A percentile compares a stretch with the other conserved stretches of the same genome.
phyloP scores from a whole-genome alignment of 352 stramenopile species.

The Phytopythium chamaehyphon region DNA sequence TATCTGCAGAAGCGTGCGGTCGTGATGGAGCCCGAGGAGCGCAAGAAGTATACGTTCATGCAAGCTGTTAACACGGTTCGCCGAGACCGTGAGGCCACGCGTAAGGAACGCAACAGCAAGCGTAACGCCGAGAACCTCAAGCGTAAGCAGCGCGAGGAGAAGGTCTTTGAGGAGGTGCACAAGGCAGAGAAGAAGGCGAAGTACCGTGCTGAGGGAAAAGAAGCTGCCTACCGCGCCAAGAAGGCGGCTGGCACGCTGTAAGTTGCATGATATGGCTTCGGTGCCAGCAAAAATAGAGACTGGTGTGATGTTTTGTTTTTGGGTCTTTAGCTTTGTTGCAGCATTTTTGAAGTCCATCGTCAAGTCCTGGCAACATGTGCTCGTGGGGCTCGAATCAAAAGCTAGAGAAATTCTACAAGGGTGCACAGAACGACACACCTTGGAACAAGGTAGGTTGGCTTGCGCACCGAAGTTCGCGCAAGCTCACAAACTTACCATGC shows the following conservation, averaged over 20 bases:
- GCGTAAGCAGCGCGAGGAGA: conserved; percentile 90
- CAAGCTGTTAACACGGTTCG: conserved; percentile 97
- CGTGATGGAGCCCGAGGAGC: conserved; percentile 95
- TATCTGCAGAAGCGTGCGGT: conserved; percentile 91
- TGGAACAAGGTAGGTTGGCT: conserved; percentile 41
- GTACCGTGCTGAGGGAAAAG: conserved; percentile 79
- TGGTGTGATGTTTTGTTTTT: background rate
- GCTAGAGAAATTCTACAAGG: conserved; percentile 54
- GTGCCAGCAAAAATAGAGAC: conserved; percentile 1
- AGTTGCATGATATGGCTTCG: background rate
- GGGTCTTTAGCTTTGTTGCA: background rate
- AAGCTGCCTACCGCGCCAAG: conserved; percentile 47
- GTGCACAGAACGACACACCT: conserved; percentile 40
- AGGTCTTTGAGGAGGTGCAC: conserved; percentile 82
- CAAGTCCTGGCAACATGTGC: conserved; percentile 10
- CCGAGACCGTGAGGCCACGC: conserved; percentile 94
- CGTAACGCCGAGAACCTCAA: conserved; percentile 88
- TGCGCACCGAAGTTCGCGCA: too few species aligned
- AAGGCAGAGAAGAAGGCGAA: conserved; percentile 86
- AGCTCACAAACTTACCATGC: too few species aligned
- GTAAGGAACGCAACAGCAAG: conserved; percentile 90
- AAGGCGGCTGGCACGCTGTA: conserved; percentile 29
- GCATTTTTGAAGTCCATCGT: too few species aligned
- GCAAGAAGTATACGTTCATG: conserved; percentile 96
- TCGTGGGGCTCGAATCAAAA: conserved; percentile 31